Evolutionary conservation across 768 basidiomycete genomes (phyloP), one percentile per base, ranked within the genome.

Genomic region (Candolleomyces efflorescens): DNA sequence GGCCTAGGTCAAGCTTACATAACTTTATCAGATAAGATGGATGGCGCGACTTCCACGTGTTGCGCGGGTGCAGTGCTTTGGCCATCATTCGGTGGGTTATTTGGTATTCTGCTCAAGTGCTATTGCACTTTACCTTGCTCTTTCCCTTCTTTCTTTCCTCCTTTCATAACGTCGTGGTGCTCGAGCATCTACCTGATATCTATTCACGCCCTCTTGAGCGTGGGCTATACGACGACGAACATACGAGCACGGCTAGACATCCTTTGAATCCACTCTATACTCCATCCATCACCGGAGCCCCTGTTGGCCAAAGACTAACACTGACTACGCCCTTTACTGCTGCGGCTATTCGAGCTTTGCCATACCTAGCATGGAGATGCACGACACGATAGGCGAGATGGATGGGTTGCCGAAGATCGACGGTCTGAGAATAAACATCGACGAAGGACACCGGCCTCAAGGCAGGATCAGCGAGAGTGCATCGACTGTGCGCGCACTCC

Each of bases 401-500:
- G 41, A 43, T 43, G 41, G 18, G 18, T 17, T 43, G 17, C 6
- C 13, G 41, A 20, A 13, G 1, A 15, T 43, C 3, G 41, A 43
- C 5, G 9, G 15, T 20, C 41, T 5, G 41, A 17, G 18, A 6
- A 15, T 43, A 6, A 20, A 43, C 17, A 7, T 17, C 17, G 20
- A 47, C 13, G 46, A 47, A 11, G 46, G 24, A 23, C 3, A 23
- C 17, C 24, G 46, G 46, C 20, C n/a, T 47, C 12, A 43, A 10
- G 55, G 55, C 9, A 37, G 53, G 44, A n/a, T 54, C 36, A 59
- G 58, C 53, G 44, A 59, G 38, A 59, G 58, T 32, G 53, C 53
- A n/a, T 48, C 58, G 7, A 59, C 58, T 2, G 58, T 59, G 5
- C 58, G 58, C 24, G 37, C 41, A 5, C 12, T 59, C 18, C 58